Evolutionary conservation across 306 rosid genomes (phyloP).

Genomic region (Acacia melanoxylon): DNA sequence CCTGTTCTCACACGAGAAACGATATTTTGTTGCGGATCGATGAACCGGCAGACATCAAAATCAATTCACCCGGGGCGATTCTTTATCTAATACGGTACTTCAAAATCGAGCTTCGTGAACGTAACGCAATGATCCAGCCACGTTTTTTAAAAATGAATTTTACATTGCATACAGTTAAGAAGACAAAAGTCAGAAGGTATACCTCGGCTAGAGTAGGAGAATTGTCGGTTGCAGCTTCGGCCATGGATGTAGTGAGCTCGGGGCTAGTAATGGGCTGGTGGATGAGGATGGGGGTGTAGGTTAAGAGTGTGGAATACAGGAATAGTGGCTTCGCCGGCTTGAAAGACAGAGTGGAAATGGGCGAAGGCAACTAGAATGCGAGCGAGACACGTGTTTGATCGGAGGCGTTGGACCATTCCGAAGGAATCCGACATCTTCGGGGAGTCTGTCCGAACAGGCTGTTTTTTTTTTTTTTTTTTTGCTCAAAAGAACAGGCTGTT

Average conservation of each 20-base stretch:
- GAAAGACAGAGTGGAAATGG: neutral
- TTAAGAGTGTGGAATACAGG: neutral
- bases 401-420: neutral
- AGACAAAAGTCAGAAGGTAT: neutral
- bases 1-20: neutral
- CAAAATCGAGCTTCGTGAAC: neutral
- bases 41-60: neutral
- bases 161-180: neutral
- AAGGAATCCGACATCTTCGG: neutral
- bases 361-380: neutral
- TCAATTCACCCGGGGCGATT: neutral
- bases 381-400: neutral
- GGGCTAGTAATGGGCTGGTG: neutral
- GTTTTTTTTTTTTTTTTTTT: too few species aligned
- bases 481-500: neutral
- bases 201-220: constrained; percentile 71
- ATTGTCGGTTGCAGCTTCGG: constrained; percentile 55
- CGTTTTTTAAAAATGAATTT: neutral
- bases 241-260: constrained; percentile 53
- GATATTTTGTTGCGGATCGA: neutral
- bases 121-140: constrained; percentile 15
- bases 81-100: neutral
- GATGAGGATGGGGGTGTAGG: neutral
- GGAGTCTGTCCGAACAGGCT: neutral
- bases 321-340: neutral